phyloP scores from a whole-genome alignment of 352 stramenopile species.

The Pythium plurisporium region DNA sequence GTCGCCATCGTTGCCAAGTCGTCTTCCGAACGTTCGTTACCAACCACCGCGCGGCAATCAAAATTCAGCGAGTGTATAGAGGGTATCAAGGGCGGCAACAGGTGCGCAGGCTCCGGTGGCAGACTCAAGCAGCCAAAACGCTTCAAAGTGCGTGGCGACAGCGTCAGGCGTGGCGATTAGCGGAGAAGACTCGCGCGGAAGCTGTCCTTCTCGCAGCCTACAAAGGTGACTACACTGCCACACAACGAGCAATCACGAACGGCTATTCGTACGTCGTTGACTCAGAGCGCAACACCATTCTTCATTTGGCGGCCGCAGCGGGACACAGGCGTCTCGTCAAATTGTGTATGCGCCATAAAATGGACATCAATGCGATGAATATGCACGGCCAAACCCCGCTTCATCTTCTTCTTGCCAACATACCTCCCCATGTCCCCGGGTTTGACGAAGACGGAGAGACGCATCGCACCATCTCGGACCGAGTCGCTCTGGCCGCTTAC shows the following conservation, averaged over 20 bases:
- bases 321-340: conserved; percentile 79
- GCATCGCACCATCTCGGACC: conserved; percentile 24
- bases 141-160: conserved; percentile 63
- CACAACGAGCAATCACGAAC: conserved; percentile 45
- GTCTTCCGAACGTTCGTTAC: conserved; percentile 35
- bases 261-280: conserved; percentile 55
- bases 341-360: conserved; percentile 64
- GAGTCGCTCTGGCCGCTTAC: conserved; percentile 57
- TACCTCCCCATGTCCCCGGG: conserved; percentile 13
- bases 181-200: conserved; percentile 34
- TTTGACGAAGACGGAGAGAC: conserved; percentile 15
- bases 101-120: conserved; percentile 33
- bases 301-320: conserved; percentile 63
- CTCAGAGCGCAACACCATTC: conserved; percentile 55
- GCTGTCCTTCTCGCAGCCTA: conserved; percentile 63
- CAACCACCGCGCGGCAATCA: conserved; percentile 38
- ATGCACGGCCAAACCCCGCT: conserved; percentile 51
- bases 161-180: conserved; percentile 35
- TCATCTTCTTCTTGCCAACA: conserved; percentile 69
- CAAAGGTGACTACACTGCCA: conserved; percentile 70
- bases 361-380: conserved; percentile 74
- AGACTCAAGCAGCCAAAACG: conserved; percentile 33
- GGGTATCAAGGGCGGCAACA: conserved; percentile 36
- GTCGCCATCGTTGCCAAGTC: conserved; percentile 45
- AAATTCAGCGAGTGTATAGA: conserved; percentile 57